These are phyloP conservation scores for Lyophyllum semitale DNA, from an alignment of 768 basidiomycete species.

Conservation along the genomic window DNA sequence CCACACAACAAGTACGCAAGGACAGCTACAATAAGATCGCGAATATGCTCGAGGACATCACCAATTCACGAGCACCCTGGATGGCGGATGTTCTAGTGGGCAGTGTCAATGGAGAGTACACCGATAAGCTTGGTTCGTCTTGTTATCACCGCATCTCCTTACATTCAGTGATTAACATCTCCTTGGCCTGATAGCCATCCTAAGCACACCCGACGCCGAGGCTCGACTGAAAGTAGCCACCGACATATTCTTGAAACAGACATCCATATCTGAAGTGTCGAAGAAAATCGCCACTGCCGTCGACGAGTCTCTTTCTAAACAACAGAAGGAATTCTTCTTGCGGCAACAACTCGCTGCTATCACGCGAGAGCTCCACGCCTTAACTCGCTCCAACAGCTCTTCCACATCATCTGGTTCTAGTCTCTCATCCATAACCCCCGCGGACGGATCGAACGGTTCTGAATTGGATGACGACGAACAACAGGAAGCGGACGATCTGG, in stretches of 20 bases:
- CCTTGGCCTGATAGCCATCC: constrained; percentile 46
- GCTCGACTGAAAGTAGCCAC: constrained; percentile 68
- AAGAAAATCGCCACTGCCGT: constrained; percentile 80
- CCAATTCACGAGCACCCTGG: constrained; percentile 64
- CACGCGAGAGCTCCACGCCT: constrained; percentile 68
- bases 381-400: constrained; percentile 36
- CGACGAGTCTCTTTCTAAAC: constrained; percentile 82
- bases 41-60: constrained; percentile 71
- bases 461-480: constrained; percentile 80
- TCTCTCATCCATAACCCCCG: constrained; percentile 7
- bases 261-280: constrained; percentile 78
- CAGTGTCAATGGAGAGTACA: constrained; percentile 62
- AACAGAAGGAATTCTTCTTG: constrained; percentile 86
- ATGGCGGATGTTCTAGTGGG: constrained; percentile 79
- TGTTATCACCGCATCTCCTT: background rate
- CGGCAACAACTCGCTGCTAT: constrained; percentile 83
- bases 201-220: constrained; percentile 60
- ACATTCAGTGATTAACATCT: background rate
- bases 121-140: constrained; percentile 68
- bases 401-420: constrained; percentile 18
- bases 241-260: constrained; percentile 71
- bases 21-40: constrained; percentile 73
- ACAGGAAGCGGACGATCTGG: constrained; percentile 79
- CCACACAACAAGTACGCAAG: constrained; percentile 49
- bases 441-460: constrained; percentile 30